Conservation (phyloP, 2,329 filamentous ascomycete species). For the Colletotrichum limetticola region DNA sequence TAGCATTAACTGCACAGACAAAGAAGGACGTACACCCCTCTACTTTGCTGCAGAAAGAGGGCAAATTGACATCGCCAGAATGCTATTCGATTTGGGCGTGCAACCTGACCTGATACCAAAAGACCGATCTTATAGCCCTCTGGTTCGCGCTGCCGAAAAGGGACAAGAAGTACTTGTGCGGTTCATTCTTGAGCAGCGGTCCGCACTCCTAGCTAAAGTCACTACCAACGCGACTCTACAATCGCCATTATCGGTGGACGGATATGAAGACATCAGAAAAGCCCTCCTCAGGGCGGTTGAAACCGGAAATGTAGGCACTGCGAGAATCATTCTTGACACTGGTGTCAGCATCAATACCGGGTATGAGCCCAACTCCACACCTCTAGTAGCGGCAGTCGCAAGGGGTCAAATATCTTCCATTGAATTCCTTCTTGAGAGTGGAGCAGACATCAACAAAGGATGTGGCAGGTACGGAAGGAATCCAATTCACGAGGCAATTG, state of each 20-base stretch:
- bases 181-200: not conserved
- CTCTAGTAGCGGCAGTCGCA: too few species aligned
- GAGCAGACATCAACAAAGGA: too few species aligned
- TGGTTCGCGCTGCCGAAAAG: not conserved
- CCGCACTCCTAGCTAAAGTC: accelerated
- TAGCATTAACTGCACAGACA: not conserved
- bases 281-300: too few species aligned
- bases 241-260: not conserved
- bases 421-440: too few species aligned
- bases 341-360: too few species aligned
- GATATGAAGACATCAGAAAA: not conserved
- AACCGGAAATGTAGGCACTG: too few species aligned
- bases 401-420: too few species aligned
- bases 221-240: not conserved
- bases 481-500: too few species aligned
- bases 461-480: accelerated
- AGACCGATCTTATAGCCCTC: accelerated
- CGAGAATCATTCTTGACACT: too few species aligned
- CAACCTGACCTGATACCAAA: accelerated
- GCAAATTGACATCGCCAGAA: accelerated
- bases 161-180: not conserved
- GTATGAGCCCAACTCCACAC: too few species aligned
- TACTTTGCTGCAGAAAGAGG: not conserved
- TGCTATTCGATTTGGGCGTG: not conserved
- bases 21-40: not conserved